Evolutionary conservation across 768 basidiomycete species (phyloP).

Genomic region (Coprinopsis cinerea): DNA sequence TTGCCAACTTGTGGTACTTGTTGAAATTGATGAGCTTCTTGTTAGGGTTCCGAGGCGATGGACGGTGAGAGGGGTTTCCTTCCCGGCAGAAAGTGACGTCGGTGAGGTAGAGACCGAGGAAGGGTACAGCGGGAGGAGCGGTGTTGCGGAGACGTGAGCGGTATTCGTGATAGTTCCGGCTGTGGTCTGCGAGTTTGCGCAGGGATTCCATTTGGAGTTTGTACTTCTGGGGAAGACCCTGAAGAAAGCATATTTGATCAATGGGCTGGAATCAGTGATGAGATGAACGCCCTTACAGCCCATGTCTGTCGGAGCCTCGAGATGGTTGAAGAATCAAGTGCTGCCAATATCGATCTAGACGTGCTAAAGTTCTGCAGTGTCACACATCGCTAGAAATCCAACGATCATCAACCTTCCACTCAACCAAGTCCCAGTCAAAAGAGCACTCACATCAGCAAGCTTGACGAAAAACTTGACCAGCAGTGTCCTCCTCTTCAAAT

Average conservation of each 20-base stretch:
- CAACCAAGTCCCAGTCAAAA: slow-evolving; percentile 6
- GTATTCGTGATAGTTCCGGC: slow-evolving; percentile 88
- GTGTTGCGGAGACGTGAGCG: slow-evolving; percentile 81
- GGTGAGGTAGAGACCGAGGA: slow-evolving; percentile 90
- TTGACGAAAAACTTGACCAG: slow-evolving; percentile 93
- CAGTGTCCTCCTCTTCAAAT: slow-evolving; percentile 74
- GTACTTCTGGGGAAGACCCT: slow-evolving; percentile 86
- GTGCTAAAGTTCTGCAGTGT: slow-evolving; percentile 87
- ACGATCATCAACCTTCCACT: slow-evolving; percentile 8
- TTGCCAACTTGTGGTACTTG: slow-evolving; percentile 87
- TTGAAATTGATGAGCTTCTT: slow-evolving; percentile 92
- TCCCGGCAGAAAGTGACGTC: slow-evolving; percentile 95
- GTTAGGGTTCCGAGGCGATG: slow-evolving; percentile 66
- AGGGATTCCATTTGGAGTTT: slow-evolving; percentile 71
- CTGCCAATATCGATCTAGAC: slow-evolving; percentile 86
- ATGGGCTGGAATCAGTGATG: not conserved
- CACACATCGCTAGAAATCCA: slow-evolving; percentile 66
- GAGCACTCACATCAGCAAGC: slow-evolving; percentile 70
- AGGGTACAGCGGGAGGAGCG: slow-evolving; percentile 90
- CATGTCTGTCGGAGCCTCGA: slow-evolving; percentile 90
- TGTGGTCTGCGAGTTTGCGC: slow-evolving; percentile 85
- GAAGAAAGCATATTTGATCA: slow-evolving; percentile 4
- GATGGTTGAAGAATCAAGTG: slow-evolving; percentile 93
- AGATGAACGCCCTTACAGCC: slow-evolving; percentile 54
- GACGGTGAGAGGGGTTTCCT: slow-evolving; percentile 83